Base-by-base conservation (phyloP, 2,329 filamentous ascomycete genomes). In the Hymenotorrendiella dingleyae region DNA sequence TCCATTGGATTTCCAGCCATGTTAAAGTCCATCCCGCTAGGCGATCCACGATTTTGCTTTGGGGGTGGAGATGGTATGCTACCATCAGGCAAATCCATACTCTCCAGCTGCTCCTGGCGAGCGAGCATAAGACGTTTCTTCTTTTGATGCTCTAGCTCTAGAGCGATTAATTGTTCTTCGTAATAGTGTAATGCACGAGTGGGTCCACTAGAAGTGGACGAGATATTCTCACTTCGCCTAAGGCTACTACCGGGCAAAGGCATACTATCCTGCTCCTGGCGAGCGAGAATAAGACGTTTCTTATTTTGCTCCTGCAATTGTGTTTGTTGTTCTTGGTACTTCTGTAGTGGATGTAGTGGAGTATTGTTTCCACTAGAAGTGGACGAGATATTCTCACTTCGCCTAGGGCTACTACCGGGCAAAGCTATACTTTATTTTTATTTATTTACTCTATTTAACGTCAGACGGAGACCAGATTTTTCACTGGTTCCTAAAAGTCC, bases 271-370 rank as follows among this genome's bases (percentile, higher is more conserved):
- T 91, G 85, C 60, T 76, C 80, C 60, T 82, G 84, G n/a, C 86
- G 79, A 27, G 86, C 86, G 84, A 89, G 88, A 71, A 89, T 80
- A 36, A 91, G 71, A 14, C 86, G 73, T 65, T 89, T 90, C 72
- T 90, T 91, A 57, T 91, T 91, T 66, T 91, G 85, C 64, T 90
- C 85, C 65, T 91, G 86, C 11, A 91, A 73, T 37, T 90, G 67
- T 86, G 89, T 91, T 60, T 91, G 67, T 62, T 91, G 86, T 84
- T 90, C 89, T 68, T 91, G 86, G 57, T 91, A 91, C 62, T 93
- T 86, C 64, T 90, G 85, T 33, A 91, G 71, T 17, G 86, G 86
- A 62, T 90, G 85, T n/a, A n/a, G n/a, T n/a, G n/a, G n/a, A n/a
- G n/a, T n/a, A n/a, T n/a, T n/a, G n/a, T n/a, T n/a, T n/a, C n/a